These are phyloP conservation scores for Chrysoporthe austroafricana DNA, from an alignment of 2,329 filamentous ascomycete species.

Conservation along the genomic window DNA sequence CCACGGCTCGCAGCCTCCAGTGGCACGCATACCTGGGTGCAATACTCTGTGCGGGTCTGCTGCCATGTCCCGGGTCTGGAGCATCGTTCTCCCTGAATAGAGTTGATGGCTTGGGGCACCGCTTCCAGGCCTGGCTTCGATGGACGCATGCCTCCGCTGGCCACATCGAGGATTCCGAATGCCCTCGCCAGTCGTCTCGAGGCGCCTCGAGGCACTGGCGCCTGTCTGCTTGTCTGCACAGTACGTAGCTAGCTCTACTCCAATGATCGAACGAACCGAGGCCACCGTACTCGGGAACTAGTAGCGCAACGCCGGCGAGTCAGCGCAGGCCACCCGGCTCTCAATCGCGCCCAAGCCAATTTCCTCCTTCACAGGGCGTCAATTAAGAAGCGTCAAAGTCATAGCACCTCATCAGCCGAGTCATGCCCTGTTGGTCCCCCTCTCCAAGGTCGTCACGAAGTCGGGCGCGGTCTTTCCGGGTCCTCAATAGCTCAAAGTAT, in stretches of 20 bases:
- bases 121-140: neutral
- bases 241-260: neutral
- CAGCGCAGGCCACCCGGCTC: neutral
- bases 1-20: neutral
- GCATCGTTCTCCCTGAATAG: neutral
- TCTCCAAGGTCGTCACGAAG: neutral
- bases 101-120: neutral
- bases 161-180: neutral
- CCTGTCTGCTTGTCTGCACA: neutral
- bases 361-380: neutral
- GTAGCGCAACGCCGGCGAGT: conserved; percentile 1
- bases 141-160: neutral
- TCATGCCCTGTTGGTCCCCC: conserved; percentile 2
- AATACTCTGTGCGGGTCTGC: neutral
- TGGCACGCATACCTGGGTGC: neutral
- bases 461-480: neutral
- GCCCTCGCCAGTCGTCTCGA: neutral
- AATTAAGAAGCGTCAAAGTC: neutral
- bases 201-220: neutral
- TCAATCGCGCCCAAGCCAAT: neutral
- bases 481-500: neutral
- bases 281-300: conserved; percentile 1
- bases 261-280: neutral
- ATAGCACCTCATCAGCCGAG: conserved; percentile 7
- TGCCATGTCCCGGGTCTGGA: neutral